Evolutionary conservation across 192 early-diverging fungal genomes (phyloP).

Genomic region (Backusella morwellensis): DNA sequence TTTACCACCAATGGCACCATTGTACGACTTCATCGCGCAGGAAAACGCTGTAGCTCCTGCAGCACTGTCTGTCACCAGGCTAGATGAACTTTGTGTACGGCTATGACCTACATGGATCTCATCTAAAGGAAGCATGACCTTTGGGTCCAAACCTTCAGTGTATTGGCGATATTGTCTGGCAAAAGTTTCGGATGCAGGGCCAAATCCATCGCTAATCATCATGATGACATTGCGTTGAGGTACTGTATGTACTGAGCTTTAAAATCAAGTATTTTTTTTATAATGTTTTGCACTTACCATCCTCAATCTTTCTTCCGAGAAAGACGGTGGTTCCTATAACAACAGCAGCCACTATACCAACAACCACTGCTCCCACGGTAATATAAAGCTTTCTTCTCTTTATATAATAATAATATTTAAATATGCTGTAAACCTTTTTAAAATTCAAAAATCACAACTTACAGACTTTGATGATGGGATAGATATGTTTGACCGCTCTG

Average conservation of each 20-base stretch:
- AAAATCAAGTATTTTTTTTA: background rate
- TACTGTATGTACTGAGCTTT: background rate
- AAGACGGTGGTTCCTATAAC: constrained; percentile 11
- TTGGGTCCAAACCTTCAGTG: background rate
- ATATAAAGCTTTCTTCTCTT: constrained; percentile 14
- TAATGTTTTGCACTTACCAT: background rate
- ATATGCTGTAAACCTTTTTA: background rate
- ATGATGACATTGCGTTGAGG: constrained; percentile 46
- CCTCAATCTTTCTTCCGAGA: background rate
- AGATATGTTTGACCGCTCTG: background rate
- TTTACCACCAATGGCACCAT: constrained; percentile 50
- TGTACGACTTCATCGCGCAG: constrained; percentile 52
- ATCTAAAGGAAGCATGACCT: constrained; percentile 45
- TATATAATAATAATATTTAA: background rate
- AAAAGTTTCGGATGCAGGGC: constrained; percentile 54
- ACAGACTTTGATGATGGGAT: background rate
- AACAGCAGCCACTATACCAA: constrained; percentile 9
- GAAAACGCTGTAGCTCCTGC: constrained; percentile 62
- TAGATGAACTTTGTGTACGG: constrained; percentile 48
- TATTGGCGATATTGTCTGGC: constrained; percentile 45
- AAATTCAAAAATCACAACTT: background rate
- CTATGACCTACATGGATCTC: constrained; percentile 44
- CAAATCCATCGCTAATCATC: constrained; percentile 65
- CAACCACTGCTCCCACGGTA: constrained; percentile 5
- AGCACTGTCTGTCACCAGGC: constrained; percentile 58